Percentiles rank a stretch among this genome's conserved stretches.
These are phyloP conservation scores for Zoysia pacifica DNA, from an alignment of 176 grass and related monocot genomes.

Conservation along the genomic window DNA sequence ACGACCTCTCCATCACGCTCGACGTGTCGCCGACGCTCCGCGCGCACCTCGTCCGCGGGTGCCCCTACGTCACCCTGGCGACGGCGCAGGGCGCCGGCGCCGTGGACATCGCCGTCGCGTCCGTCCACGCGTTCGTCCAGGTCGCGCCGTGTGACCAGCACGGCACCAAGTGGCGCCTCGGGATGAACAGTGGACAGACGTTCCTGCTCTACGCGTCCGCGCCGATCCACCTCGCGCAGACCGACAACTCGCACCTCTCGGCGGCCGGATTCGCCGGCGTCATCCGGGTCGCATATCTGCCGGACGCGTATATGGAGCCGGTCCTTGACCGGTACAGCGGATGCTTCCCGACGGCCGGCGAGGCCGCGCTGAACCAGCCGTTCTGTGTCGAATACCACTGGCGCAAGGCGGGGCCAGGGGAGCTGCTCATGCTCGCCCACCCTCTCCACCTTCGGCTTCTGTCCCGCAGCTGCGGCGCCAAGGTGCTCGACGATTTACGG, in stretches of 20 bases:
- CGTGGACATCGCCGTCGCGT: constrained; percentile 62
- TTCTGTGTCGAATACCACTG: constrained; percentile 86
- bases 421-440: constrained; percentile 83
- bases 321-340: constrained; percentile 71
- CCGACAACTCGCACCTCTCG: constrained; percentile 47
- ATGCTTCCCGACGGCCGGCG: constrained; percentile 75
- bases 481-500: constrained; percentile 66
- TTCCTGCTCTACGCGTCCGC: constrained; percentile 83
- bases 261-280: constrained; percentile 57
- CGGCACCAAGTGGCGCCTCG: constrained; percentile 69
- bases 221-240: constrained; percentile 52
- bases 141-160: constrained; percentile 41
- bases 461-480: constrained; percentile 34
- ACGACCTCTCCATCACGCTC: constrained; percentile 91
- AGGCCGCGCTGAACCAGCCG: constrained; percentile 53
- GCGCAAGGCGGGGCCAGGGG: constrained; percentile 68
- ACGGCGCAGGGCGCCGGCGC: constrained; percentile 40
- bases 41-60: constrained; percentile 78
- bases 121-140: constrained; percentile 77
- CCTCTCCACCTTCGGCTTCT: constrained; percentile 87
- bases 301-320: constrained; percentile 58
- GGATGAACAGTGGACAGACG: constrained; percentile 89
- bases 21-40: constrained; percentile 67
- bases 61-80: constrained; percentile 73
- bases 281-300: constrained; percentile 66